Percentiles rank a stretch among this genome's conserved stretches.
phyloP scores from a whole-genome alignment of 805 yeast species.

The Candida broadrunensis region DNA sequence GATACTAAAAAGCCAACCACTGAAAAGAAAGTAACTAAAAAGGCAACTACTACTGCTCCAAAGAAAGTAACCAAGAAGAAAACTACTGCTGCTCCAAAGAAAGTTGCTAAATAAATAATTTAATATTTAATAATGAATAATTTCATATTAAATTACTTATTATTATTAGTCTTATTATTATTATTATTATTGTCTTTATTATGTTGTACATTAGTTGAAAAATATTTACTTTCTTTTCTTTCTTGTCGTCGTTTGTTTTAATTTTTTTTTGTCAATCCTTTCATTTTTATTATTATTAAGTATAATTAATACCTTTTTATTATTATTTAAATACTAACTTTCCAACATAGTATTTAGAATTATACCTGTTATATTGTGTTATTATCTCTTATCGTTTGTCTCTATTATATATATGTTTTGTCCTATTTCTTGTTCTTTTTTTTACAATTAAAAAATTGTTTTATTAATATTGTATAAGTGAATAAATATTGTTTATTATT shows the following conservation, averaged over 20 bases:
- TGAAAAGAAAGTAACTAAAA: conserved; percentile 10
- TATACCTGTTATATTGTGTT: no score
- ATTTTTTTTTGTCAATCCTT: neutral
- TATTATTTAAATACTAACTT: no score
- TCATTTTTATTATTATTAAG: neutral
- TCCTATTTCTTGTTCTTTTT: no score
- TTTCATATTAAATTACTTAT: no score
- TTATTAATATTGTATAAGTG: no score
- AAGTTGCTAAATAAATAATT: conserved; percentile 8
- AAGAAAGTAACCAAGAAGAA: conserved; percentile 19
- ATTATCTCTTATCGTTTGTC: no score
- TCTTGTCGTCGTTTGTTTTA: neutral
- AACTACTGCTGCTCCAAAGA: conserved; percentile 14
- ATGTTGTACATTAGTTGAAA: neutral
- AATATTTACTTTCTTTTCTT: neutral
- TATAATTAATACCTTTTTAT: no score
- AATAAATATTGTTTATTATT: neutral
- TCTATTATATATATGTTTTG: no score
- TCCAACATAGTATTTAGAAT: no score
- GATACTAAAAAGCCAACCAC: conserved; percentile 10
- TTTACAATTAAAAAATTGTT: no score
- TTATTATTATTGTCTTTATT: no score
- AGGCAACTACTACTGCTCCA: conserved; percentile 12
- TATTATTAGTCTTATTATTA: no score
- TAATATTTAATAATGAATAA: neutral